Percentiles rank a stretch among this genome's conserved stretches.
These are phyloP conservation scores for Tulasnella sp. DNA, from an alignment of 768 basidiomycete species.

Conservation along the genomic window DNA sequence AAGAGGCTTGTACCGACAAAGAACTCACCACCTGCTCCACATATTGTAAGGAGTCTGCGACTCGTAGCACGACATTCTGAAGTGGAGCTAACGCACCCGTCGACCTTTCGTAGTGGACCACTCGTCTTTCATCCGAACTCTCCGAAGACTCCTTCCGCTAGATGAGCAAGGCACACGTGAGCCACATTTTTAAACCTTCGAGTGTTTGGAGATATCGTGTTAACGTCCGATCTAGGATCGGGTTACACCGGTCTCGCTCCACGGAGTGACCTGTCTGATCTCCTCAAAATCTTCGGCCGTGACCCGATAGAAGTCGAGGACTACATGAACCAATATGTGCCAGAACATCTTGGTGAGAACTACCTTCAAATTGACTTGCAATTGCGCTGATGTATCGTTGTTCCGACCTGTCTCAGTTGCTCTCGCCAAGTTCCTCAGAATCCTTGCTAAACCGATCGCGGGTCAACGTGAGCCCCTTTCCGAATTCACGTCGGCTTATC, in stretches of 20 bases:
- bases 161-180: conserved; percentile 24
- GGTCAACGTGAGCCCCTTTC: conserved; percentile 16
- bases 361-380: not conserved
- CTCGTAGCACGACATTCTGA: not conserved
- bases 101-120: conserved; percentile 12
- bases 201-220: not conserved
- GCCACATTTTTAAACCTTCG: not conserved
- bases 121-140: conserved; percentile 23
- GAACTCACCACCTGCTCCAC: conserved; percentile 6
- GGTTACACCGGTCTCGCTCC: conserved; percentile 10
- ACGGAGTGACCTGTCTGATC: conserved; percentile 7
- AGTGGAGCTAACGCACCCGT: not conserved
- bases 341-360: conserved; percentile 17
- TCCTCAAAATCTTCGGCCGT: conserved; percentile 22
- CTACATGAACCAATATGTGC: conserved; percentile 16
- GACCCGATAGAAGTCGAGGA: conserved; percentile 23
- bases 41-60: not conserved
- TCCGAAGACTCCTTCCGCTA: conserved; percentile 21
- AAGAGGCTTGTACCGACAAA: conserved; percentile 4
- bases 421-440: conserved; percentile 22
- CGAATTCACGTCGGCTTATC: not conserved
- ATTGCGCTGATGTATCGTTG: not conserved
- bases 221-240: conserved; percentile 2
- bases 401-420: not conserved
- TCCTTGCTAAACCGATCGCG: conserved; percentile 22